Conservation (phyloP, 2,329 filamentous ascomycete genomes). For the Alternaria rosae region DNA sequence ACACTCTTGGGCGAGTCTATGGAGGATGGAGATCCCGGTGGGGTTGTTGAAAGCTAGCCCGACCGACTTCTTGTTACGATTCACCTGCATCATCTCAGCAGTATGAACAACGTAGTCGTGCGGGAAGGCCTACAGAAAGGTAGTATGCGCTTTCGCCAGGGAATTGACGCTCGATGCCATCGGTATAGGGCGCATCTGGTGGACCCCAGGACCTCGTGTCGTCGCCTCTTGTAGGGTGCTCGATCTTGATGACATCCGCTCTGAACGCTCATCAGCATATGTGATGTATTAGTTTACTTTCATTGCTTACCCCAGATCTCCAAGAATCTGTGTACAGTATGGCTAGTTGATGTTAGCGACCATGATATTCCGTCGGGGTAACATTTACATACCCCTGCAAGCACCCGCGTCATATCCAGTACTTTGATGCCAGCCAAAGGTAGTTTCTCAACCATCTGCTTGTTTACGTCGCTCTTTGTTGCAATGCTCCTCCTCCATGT, state of each 20-base stretch:
- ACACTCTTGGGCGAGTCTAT: conserved; percentile 80
- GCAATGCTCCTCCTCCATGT: conserved; percentile 48
- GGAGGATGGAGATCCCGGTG: conserved; percentile 82
- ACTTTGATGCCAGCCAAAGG: conserved; percentile 87
- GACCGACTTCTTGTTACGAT: conserved; percentile 96
- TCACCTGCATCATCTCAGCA: conserved; percentile 66
- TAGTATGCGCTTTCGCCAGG: conserved; percentile 97
- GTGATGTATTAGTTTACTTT: background rate
- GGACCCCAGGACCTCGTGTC: conserved; percentile 97
- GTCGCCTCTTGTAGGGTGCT: conserved; percentile 89
- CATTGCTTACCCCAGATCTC: conserved; percentile 80
- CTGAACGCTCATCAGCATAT: conserved; percentile 56
- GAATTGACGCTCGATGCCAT: conserved; percentile 65
- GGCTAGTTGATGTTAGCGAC: conserved; percentile 65
- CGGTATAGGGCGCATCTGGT: conserved; percentile 81
- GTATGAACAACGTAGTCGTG: too few relatives aligned
- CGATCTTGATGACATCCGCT: conserved; percentile 95
- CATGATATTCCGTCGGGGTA: background rate
- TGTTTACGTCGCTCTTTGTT: conserved; percentile 47
- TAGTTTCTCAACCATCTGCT: conserved; percentile 55
- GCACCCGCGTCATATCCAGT: conserved; percentile 93
- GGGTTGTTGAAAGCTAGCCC: conserved; percentile 88
- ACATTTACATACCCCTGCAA: conserved; percentile 62
- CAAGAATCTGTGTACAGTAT: conserved; percentile 95
- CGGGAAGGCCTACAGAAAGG: conserved; percentile 67